Evolutionary conservation across 768 basidiomycete genomes (phyloP).

Genomic region (Trametes maxima): DNA sequence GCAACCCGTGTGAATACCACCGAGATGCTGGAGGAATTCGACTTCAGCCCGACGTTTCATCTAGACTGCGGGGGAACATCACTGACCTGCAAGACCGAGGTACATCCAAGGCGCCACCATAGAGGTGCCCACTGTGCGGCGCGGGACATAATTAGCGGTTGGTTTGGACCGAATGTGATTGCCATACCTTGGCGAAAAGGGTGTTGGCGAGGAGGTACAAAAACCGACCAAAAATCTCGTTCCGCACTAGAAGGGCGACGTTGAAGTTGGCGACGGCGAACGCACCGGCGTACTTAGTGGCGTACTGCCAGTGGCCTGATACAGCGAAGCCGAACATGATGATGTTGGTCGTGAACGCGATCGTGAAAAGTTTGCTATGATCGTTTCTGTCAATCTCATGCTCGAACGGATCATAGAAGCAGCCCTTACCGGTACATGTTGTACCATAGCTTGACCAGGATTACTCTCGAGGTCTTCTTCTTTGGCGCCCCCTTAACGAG

Average conservation of each 20-base stretch:
- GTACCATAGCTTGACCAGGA: slow-evolving; percentile 71
- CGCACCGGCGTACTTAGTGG: slow-evolving; percentile 64
- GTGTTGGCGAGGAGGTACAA: slow-evolving; percentile 74
- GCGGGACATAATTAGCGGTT: slow-evolving; percentile 7
- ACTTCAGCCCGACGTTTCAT: not conserved
- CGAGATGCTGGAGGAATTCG: slow-evolving; percentile 54
- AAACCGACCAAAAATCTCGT: slow-evolving; percentile 80
- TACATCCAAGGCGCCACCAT: slow-evolving; percentile 71
- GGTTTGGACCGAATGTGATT: not conserved
- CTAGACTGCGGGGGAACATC: too few species aligned
- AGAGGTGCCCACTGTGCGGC: slow-evolving; percentile 66
- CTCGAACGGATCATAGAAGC: not conserved
- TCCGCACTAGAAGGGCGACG: slow-evolving; percentile 73
- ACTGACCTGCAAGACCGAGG: slow-evolving; percentile 65
- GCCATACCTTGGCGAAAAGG: slow-evolving; percentile 68
- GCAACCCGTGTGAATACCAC: slow-evolving; percentile 79
- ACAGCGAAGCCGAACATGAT: slow-evolving; percentile 62
- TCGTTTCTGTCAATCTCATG: not conserved
- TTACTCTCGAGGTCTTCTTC: slow-evolving; percentile 61
- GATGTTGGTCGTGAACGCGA: slow-evolving; percentile 62
- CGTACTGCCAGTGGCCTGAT: slow-evolving; percentile 68
- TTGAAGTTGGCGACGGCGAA: slow-evolving; percentile 76
- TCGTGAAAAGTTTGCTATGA: slow-evolving; percentile 72
- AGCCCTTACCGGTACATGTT: slow-evolving; percentile 68
- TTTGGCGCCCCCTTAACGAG: slow-evolving; percentile 44